A percentile compares a stretch with the other conserved stretches of the same genome.
phyloP scores from a whole-genome alignment of 208 protist genomes.

The Acanthamoeba lenticulata region DNA sequence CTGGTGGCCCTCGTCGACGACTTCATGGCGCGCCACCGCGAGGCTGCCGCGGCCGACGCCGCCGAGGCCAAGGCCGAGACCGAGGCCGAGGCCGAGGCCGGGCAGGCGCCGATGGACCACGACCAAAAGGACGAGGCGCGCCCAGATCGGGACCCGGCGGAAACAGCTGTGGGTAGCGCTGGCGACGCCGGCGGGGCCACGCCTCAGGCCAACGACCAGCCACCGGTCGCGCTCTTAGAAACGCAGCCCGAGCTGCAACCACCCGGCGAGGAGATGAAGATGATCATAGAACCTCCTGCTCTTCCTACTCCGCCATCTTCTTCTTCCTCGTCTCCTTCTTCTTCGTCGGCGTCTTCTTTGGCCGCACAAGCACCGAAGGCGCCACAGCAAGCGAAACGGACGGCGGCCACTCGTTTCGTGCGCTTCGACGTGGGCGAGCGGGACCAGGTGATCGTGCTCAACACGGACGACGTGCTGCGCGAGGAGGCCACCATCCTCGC shows the following conservation, averaged over 20 bases:
- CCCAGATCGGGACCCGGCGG: background rate
- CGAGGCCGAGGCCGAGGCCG: background rate
- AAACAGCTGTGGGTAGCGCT: too few relatives aligned
- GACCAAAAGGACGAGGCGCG: background rate
- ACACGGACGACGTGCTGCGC: background rate
- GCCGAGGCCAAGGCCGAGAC: background rate
- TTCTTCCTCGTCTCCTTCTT: too few relatives aligned
- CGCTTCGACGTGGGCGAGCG: slow-evolving; percentile 54
- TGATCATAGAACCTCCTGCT: too few relatives aligned
- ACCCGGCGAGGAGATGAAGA: too few relatives aligned
- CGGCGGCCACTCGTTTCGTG: background rate
- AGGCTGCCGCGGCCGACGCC: background rate
- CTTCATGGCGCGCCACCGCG: background rate
- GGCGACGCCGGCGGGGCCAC: too few relatives aligned
- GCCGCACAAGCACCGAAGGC: background rate
- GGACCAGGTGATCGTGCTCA: background rate
- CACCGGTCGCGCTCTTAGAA: too few relatives aligned
- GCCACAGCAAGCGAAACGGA: background rate
- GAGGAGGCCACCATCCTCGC: slow-evolving; percentile 26
- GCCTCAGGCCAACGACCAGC: too few relatives aligned
- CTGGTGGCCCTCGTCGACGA: slow-evolving; percentile 21
- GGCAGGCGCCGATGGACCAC: background rate
- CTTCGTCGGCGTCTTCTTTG: background rate
- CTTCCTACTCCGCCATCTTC: too few relatives aligned
- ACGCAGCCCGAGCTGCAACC: too few relatives aligned